A percentile compares a stretch with the other conserved stretches of the same genome.
Evolutionary conservation across 495 filamentous ascomycete genomes (phyloP).

Genomic region (Talaromyces wortmannii): DNA sequence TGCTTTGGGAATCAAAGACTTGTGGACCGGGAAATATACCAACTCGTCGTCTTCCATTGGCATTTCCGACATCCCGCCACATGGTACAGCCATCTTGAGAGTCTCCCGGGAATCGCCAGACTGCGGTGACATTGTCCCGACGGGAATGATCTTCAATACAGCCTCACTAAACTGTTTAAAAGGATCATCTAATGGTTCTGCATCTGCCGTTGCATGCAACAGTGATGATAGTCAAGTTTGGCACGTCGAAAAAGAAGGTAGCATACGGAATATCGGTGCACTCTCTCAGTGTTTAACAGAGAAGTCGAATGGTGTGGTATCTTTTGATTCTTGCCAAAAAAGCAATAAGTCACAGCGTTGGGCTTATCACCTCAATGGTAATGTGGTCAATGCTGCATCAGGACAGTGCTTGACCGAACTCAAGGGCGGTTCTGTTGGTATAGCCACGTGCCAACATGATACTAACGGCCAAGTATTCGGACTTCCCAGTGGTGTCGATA

Average conservation of each 20-base stretch:
- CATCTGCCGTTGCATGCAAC: slow-evolving; percentile 13
- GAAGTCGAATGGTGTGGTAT: slow-evolving; percentile 12
- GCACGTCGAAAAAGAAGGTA: slow-evolving; percentile 5
- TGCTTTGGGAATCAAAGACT: slow-evolving; percentile 12
- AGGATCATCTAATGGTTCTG: neutral
- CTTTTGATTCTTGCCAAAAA: slow-evolving; percentile 9
- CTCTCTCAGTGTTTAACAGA: slow-evolving; percentile 16
- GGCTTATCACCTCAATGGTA: slow-evolving; percentile 19
- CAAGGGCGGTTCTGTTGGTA: neutral
- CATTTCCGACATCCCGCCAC: slow-evolving; percentile 12
- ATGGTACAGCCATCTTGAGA: slow-evolving; percentile 18
- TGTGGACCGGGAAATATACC: slow-evolving; percentile 9
- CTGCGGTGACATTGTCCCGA: slow-evolving; percentile 14
- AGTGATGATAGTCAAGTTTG: slow-evolving; percentile 19
- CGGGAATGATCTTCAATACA: slow-evolving; percentile 25
- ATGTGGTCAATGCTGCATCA: slow-evolving; percentile 13
- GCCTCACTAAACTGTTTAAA: slow-evolving; percentile 20
- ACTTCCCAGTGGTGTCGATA: slow-evolving; percentile 19
- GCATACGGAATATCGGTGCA: neutral
- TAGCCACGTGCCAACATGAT: slow-evolving; percentile 10
- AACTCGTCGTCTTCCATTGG: slow-evolving; percentile 5
- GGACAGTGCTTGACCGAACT: slow-evolving; percentile 14
- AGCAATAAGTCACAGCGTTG: slow-evolving; percentile 10
- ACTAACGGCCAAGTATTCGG: slow-evolving; percentile 22
- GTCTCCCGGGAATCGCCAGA: slow-evolving; percentile 7